phyloP scores from a whole-genome alignment of 2,329 filamentous ascomycete genomes.

The Arthrobotrys conoides region DNA sequence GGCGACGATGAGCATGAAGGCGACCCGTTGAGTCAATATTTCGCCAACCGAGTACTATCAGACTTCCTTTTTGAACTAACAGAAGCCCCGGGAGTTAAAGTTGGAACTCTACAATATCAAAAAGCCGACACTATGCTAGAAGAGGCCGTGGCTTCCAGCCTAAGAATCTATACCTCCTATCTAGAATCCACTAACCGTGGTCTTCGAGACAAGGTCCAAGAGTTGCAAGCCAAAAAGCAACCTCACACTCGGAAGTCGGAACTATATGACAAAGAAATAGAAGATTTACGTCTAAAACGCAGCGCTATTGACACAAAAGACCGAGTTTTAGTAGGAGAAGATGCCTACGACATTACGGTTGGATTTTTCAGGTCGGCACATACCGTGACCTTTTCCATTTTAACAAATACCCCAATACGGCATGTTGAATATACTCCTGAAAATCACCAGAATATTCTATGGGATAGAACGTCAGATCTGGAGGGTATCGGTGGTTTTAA shows the following conservation, averaged over 20 bases:
- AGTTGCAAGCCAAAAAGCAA: neutral
- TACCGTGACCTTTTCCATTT: neutral
- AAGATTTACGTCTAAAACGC: neutral
- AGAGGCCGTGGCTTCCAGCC: neutral
- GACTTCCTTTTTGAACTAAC: slow-evolving; percentile 19
- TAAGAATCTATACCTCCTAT: slow-evolving; percentile 9
- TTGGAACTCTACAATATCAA: neutral
- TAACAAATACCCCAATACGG: neutral
- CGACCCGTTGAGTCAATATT: slow-evolving; percentile 19
- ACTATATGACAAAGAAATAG: neutral
- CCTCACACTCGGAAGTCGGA: neutral
- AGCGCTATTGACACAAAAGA: neutral
- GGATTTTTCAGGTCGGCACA: neutral
- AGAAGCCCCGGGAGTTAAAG: neutral
- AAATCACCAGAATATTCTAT: neutral
- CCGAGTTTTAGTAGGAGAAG: neutral
- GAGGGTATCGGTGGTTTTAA: neutral
- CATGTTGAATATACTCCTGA: neutral
- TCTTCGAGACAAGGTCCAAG: neutral
- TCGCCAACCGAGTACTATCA: slow-evolving; percentile 27
- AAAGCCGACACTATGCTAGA: slow-evolving; percentile 16
- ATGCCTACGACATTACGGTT: neutral
- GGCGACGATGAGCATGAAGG: neutral
- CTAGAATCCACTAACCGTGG: neutral
- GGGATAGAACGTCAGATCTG: neutral